These are phyloP conservation scores for Candida vartiovaarae DNA, from an alignment of 805 yeast species.

Conservation along the genomic window DNA sequence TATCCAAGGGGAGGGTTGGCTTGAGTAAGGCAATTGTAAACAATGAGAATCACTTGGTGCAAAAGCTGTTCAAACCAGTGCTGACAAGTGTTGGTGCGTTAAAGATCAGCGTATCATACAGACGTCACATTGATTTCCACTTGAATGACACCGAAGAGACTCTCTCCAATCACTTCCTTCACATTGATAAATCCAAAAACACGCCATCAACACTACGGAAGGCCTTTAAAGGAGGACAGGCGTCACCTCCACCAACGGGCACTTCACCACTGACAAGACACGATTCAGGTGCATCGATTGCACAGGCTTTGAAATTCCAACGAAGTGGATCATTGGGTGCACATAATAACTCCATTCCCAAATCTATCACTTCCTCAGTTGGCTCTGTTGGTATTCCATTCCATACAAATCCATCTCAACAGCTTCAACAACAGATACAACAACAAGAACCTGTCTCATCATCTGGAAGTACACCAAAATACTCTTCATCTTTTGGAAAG, in stretches of 20 bases:
- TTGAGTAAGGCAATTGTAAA: constrained; percentile 58
- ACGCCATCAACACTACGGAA: constrained; percentile 7
- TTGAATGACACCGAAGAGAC: constrained; percentile 62
- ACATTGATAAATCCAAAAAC: constrained; percentile 31
- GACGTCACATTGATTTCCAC: constrained; percentile 63
- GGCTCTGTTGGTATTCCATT: constrained; percentile 19
- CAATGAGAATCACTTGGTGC: constrained; percentile 44
- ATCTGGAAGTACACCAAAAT: constrained; percentile 47
- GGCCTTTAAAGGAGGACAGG: constrained; percentile 28
- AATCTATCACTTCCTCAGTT: constrained; percentile 20
- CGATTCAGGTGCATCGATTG: constrained; percentile 37
- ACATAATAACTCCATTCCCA: constrained; percentile 22
- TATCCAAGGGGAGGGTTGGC: constrained; percentile 80
- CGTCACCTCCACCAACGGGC: constrained; percentile 22
- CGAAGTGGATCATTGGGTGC: constrained; percentile 27
- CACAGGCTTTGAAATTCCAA: constrained; percentile 33
- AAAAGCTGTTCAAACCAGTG: constrained; percentile 61
- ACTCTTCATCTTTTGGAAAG: constrained; percentile 70
- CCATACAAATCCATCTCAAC: constrained; percentile 7
- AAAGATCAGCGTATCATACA: constrained; percentile 69
- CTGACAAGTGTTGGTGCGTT: constrained; percentile 70
- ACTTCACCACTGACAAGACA: constrained; percentile 30
- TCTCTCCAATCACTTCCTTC: constrained; percentile 48
- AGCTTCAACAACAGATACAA: neutral
- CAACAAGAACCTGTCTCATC: constrained; percentile 21